These are phyloP conservation scores for Candida andamanensis DNA, from an alignment of 805 yeast genomes.

Conservation along the genomic window DNA sequence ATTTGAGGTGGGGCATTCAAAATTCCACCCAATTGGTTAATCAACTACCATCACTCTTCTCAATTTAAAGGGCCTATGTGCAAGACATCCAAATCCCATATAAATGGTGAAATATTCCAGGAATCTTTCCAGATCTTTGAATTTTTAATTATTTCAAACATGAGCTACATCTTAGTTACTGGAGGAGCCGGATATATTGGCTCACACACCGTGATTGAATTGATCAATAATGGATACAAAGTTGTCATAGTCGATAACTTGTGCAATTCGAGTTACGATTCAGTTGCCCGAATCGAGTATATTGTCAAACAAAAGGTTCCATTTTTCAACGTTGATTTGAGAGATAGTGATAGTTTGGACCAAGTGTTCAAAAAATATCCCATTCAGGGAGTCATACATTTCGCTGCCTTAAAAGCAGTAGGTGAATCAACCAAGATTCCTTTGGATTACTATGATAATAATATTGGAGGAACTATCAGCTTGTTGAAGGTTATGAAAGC, in stretches of 20 bases:
- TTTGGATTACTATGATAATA: constrained; percentile 61
- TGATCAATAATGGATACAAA: constrained; percentile 55
- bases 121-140: constrained; percentile 10
- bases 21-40: too few species aligned
- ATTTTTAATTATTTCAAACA: constrained; percentile 1
- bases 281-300: constrained; percentile 57
- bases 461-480: constrained; percentile 59
- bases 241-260: constrained; percentile 73
- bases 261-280: constrained; percentile 60
- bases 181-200: constrained; percentile 90
- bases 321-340: constrained; percentile 54
- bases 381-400: constrained; percentile 63
- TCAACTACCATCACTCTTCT: too few species aligned
- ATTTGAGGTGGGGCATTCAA: too few species aligned
- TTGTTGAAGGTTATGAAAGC: constrained; percentile 50
- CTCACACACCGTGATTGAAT: constrained; percentile 68
- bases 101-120: constrained; percentile 7
- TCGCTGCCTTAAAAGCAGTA: constrained; percentile 81
- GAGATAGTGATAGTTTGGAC: constrained; percentile 43
- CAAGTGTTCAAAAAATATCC: constrained; percentile 45
- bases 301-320: constrained; percentile 46
- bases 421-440: constrained; percentile 73
- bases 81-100: too few species aligned
- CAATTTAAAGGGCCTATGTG: too few species aligned
- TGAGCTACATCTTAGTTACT: constrained; percentile 52